phyloP scores from a whole-genome alignment of 139 green algal species.

The Closterium sp. region DNA sequence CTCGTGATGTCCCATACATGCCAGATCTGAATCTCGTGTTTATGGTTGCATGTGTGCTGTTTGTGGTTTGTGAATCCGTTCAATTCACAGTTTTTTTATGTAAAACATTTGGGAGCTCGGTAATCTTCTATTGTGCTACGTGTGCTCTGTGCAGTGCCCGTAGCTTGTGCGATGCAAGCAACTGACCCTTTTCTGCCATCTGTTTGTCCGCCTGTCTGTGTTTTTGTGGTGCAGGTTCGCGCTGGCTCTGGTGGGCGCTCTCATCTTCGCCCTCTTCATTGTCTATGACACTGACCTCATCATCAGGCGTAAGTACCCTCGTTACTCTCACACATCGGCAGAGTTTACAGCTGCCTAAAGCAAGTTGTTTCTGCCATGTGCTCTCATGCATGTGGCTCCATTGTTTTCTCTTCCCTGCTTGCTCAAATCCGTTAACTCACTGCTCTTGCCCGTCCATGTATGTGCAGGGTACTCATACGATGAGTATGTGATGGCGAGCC shows the following conservation, averaged over 20 bases:
- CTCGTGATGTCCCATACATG: too few species aligned
- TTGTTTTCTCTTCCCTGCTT: too few species aligned
- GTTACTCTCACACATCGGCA: slow-evolving; percentile 55
- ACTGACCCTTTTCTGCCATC: not conserved
- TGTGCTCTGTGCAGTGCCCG: not conserved
- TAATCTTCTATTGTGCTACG: not conserved
- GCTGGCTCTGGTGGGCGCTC: slow-evolving; percentile 58
- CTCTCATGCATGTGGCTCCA: too few species aligned
- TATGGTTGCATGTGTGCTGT: too few species aligned
- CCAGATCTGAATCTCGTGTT: too few species aligned
- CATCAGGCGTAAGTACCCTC: slow-evolving; percentile 43
- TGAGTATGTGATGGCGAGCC: slow-evolving; percentile 67
- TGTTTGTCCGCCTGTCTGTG: not conserved
- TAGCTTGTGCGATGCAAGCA: not conserved
- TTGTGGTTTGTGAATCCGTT: too few species aligned
- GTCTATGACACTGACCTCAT: slow-evolving; percentile 55
- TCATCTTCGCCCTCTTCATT: slow-evolving; percentile 66
- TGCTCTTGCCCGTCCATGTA: slow-evolving; percentile 47
- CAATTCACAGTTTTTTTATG: too few species aligned
- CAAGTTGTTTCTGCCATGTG: too few species aligned
- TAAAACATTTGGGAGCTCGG: too few species aligned
- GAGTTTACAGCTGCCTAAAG: too few species aligned
- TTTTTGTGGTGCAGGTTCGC: not conserved
- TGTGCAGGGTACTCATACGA: slow-evolving; percentile 55
- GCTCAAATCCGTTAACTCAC: too few species aligned